Evolutionary conservation across 2,329 filamentous ascomycete species (phyloP).

Genomic region (Arthrinium phaeospermum): DNA sequence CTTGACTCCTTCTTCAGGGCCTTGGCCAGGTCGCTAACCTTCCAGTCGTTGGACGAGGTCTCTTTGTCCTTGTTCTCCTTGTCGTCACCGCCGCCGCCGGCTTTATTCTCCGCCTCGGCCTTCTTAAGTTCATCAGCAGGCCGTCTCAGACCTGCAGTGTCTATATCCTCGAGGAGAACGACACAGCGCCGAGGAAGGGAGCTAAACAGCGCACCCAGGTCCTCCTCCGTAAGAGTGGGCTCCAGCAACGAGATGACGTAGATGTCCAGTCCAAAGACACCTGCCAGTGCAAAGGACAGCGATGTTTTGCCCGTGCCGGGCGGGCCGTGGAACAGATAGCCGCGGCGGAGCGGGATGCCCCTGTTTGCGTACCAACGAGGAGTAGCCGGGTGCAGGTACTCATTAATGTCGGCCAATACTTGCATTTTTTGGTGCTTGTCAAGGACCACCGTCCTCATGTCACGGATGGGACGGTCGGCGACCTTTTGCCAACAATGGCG

Average conservation of each 20-base stretch:
- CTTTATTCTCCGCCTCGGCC: conserved; percentile 27
- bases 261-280: conserved; percentile 69
- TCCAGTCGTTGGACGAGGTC: conserved; percentile 36
- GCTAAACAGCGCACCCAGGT: conserved; percentile 63
- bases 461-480: conserved; percentile 68
- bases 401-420: conserved; percentile 75
- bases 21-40: conserved; percentile 49
- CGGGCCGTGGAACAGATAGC: conserved; percentile 79
- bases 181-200: conserved; percentile 67
- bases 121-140: conserved; percentile 32
- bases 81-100: conserved; percentile 21
- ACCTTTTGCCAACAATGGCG: conserved; percentile 60
- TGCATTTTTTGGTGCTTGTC: conserved; percentile 69
- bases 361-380: conserved; percentile 76
- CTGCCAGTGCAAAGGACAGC: conserved; percentile 69
- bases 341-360: conserved; percentile 77
- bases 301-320: conserved; percentile 77
- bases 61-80: conserved; percentile 24
- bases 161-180: conserved; percentile 72
- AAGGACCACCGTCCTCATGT: conserved; percentile 78
- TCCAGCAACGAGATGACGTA: conserved; percentile 68
- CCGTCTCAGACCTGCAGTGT: conserved; percentile 65
- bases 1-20: conserved; percentile 48
- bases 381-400: conserved; percentile 75
- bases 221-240: conserved; percentile 65